A percentile compares a stretch with the other conserved stretches of the same genome.
These are phyloP conservation scores for Komagataella pastoris DNA, from an alignment of 805 yeast species.

Conservation along the genomic window DNA sequence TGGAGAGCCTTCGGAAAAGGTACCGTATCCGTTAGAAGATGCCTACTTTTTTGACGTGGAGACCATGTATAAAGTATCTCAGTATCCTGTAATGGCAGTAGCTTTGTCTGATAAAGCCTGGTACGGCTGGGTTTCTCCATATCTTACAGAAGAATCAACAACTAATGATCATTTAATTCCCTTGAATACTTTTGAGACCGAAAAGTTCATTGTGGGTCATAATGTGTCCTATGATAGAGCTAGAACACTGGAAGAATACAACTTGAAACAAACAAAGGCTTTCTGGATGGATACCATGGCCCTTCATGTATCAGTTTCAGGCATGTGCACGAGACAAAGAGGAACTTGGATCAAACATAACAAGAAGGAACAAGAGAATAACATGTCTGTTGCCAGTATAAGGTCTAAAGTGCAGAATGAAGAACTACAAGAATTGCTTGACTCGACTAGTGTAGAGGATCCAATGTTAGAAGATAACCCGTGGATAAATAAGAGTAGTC, in stretches of 20 bases:
- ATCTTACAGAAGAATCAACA: constrained; percentile 40
- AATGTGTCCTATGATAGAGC: constrained; percentile 89
- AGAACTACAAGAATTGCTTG: constrained; percentile 14
- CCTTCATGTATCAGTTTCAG: constrained; percentile 77
- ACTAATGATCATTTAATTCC: constrained; percentile 62
- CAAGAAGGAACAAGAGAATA: constrained; percentile 18
- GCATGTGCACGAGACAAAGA: constrained; percentile 88
- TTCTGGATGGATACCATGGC: constrained; percentile 89
- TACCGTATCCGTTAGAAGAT: constrained; percentile 58
- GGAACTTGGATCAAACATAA: constrained; percentile 57
- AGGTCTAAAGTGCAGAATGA: constrained; percentile 9
- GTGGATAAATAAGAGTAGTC: constrained; percentile 68
- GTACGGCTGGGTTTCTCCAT: constrained; percentile 95
- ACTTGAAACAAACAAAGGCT: constrained; percentile 48
- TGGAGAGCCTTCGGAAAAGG: constrained; percentile 39
- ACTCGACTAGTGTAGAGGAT: constrained; percentile 17
- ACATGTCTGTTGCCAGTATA: constrained; percentile 5
- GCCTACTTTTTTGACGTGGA: constrained; percentile 84
- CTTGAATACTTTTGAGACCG: constrained; percentile 32
- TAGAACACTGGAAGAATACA: constrained; percentile 73
- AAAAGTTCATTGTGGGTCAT: constrained; percentile 72
- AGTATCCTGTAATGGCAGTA: constrained; percentile 68
- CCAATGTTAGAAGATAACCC: constrained; percentile 47
- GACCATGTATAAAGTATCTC: constrained; percentile 61
- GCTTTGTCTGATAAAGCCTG: constrained; percentile 71